Base-by-base conservation (phyloP, 495 filamentous ascomycete species). In the Aspergillus sparsus region DNA sequence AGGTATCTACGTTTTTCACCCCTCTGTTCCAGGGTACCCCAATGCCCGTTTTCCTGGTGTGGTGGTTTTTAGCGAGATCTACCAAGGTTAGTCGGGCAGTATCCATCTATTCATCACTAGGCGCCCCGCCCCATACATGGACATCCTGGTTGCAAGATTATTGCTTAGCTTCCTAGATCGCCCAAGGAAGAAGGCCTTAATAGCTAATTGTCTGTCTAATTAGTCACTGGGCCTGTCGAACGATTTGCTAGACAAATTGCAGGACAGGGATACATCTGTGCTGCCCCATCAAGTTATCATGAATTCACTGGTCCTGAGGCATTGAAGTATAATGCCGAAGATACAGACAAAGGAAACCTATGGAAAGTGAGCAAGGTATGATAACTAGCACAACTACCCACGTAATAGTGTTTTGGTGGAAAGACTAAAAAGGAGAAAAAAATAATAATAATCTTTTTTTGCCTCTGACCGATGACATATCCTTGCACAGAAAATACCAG, bases 231-330 rank as follows among this genome's bases (percentile, higher is more conserved):
- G 0, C 93, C 93, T 3, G 93, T 98, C 16, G 83, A 88, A 42
- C 87, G 93, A 46, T 96, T 98, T 66, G 92, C 91, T 31, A 86
- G 93, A 57, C 92, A 96, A 69, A 96, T 98, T 53, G 91, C 91
- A 31, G 87, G 92, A 4, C 91, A 96, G 68, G 93, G 93, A 53
- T 98, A 96, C 71, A 96, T 98, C 61, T 91, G 91, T 58, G 93
- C 87, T 5, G 93, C 92, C 0, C 92, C 93, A 0, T 92, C 89
- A 44, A 91, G 86, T 57, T 98, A 96, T 69, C 93, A 98, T 69
- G 93, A 96, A 74, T 97, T 97, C 71, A 90, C 85, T 27, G 89
- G 89, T 5, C 90, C 93, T 0, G 91, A 92, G 67, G 79, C 93
- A 6, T 79, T 98, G 55, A 81, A 86, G 35, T 97, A 98, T 74